Conservation (phyloP, 306 rosid genomes). For the Astragalus glycyphyllos region DNA sequence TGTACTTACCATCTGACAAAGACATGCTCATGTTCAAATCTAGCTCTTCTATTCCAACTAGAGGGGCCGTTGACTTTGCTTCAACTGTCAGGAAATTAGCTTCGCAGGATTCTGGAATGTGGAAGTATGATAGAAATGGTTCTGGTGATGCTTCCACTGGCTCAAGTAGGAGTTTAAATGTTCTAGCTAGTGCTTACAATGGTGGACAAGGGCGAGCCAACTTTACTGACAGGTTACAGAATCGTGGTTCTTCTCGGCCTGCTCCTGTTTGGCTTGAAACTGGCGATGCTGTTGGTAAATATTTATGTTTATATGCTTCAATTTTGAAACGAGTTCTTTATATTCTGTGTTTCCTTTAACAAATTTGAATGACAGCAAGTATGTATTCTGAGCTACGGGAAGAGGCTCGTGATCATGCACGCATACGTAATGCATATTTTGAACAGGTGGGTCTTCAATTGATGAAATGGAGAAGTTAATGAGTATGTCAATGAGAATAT, state of each 20-base stretch:
- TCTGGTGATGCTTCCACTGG: conserved; percentile 76
- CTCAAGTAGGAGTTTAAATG: conserved; percentile 81
- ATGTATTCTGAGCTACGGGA: conserved; percentile 94
- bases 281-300: conserved; percentile 96
- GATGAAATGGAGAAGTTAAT: conserved; percentile 23
- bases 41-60: conserved; percentile 66
- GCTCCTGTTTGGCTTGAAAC: conserved; percentile 98
- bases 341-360: conserved; percentile 54
- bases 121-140: conserved; percentile 85
- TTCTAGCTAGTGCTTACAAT: conserved; percentile 61
- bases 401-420: conserved; percentile 99
- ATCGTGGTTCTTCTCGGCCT: conserved; percentile 72
- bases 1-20: conserved; percentile 70
- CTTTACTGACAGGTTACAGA: conserved; percentile 69
- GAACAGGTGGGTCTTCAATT: conserved; percentile 76
- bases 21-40: conserved; percentile 81
- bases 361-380: conserved; percentile 74
- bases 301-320: conserved; percentile 56
- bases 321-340: conserved; percentile 41
- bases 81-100: conserved; percentile 95
- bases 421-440: conserved; percentile 86
- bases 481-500: conserved; percentile 23
- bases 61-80: conserved; percentile 87
- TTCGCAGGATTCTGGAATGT: conserved; percentile 85
- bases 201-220: conserved; percentile 73